A percentile compares a stretch with the other conserved stretches of the same genome.
These are phyloP conservation scores for Coemansia sp. DNA, from an alignment of 192 early-diverging fungal species.

Conservation along the genomic window DNA sequence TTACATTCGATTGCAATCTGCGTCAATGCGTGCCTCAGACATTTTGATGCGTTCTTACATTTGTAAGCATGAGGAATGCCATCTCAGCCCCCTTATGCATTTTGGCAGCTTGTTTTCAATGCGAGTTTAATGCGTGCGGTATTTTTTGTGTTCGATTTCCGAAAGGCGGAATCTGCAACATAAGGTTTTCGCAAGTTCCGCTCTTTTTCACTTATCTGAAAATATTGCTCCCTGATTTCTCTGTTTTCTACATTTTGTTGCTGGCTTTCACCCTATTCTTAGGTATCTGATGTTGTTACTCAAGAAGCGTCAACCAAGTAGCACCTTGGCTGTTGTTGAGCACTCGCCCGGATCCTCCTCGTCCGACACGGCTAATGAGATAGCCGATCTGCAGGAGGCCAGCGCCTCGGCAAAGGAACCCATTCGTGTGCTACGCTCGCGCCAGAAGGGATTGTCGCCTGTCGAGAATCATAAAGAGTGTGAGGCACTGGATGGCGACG, in stretches of 20 bases:
- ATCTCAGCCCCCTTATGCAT: too few species aligned
- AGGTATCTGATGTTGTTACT: constrained; percentile 9
- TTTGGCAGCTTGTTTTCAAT: too few species aligned
- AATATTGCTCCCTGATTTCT: neutral
- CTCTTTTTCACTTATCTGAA: neutral
- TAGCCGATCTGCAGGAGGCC: constrained; percentile 1
- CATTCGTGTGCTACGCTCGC: constrained; percentile 17
- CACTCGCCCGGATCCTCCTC: neutral
- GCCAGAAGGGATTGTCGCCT: constrained; percentile 7
- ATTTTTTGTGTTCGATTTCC: neutral
- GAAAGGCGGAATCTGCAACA: neutral
- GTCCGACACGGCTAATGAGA: neutral
- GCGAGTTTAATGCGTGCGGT: too few species aligned
- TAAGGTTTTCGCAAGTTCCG: too few species aligned
- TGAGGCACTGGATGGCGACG: neutral
- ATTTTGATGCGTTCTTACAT: too few species aligned
- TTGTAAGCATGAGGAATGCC: too few species aligned
- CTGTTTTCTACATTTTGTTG: neutral
- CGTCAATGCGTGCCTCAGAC: too few species aligned
- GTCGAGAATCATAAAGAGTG: neutral
- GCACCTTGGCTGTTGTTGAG: constrained; percentile 9
- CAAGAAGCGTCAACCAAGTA: constrained; percentile 17
- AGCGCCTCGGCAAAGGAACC: constrained; percentile 1
- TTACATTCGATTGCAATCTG: too few species aligned
- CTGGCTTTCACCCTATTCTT: neutral